phyloP scores from a whole-genome alignment of 1,139 yeast genomes.

The Yamadazyma buinensis region DNA sequence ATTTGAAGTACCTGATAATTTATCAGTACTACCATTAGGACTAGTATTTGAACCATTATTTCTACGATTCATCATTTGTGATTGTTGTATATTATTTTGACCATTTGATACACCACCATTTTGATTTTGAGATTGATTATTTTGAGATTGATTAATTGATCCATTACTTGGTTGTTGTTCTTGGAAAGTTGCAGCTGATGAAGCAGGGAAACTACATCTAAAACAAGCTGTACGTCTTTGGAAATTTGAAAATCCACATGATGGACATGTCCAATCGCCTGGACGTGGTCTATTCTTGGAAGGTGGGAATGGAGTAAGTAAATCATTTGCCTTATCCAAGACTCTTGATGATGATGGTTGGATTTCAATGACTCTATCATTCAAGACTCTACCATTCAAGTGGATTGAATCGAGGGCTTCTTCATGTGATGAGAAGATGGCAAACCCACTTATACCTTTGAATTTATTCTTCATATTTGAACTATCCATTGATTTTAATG shows the following conservation, averaged over 20 bases:
- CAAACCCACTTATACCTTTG: constrained; percentile 67
- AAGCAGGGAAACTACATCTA: constrained; percentile 87
- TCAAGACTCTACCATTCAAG: constrained; percentile 75
- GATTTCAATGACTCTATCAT: constrained; percentile 75
- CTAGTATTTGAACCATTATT: constrained; percentile 3
- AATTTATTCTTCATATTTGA: constrained; percentile 10
- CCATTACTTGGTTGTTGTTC: constrained; percentile 21
- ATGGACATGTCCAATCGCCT: constrained; percentile 97
- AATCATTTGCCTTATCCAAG: constrained; percentile 75
- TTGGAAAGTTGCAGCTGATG: constrained; percentile 63
- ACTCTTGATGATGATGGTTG: constrained; percentile 81
- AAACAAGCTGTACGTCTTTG: constrained; percentile 94
- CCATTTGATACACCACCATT: constrained; percentile 16
- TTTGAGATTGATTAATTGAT: constrained; percentile 18
- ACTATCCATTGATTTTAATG: constrained; percentile 57
- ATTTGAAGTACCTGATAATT: constrained; percentile 3
- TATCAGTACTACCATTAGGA: constrained; percentile 10
- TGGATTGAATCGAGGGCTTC: constrained; percentile 76
- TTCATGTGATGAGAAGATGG: constrained; percentile 78
- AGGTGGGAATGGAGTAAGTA: constrained; percentile 80
- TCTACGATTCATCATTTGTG: too few relatives aligned
- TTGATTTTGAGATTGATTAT: constrained; percentile 15
- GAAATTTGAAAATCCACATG: constrained; percentile 92
- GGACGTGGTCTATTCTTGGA: constrained; percentile 91
- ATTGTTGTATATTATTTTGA: constrained; percentile 10